Evolutionary conservation across 2,329 filamentous ascomycete genomes (phyloP), one percentile per base, ranked within the genome.

Genomic region (Aspergillus amoenus): DNA sequence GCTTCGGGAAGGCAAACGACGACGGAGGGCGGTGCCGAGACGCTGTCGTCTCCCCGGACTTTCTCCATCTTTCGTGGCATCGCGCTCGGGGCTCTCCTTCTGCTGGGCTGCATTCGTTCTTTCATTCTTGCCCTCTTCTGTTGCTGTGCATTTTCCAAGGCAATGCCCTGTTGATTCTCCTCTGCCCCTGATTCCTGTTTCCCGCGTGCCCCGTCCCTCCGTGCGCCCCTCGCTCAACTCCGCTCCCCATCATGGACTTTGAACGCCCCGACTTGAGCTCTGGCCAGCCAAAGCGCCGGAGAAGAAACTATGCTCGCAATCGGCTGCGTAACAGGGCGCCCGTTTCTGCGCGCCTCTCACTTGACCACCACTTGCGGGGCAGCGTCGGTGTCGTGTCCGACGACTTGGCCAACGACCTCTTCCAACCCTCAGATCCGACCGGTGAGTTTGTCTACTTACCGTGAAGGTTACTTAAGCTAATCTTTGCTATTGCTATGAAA

Each of bases 371-470:
- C 72, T 82, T 96, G 67, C 90, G 88, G 75, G 91, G 90, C 52
- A 91, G 96, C 70, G 83, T 93, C 60, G 94, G 92, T 61, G 84
- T 94, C 62, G 76, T 97, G 52, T 96, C 93, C 12, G 88, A 91
- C 67, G 91, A 96, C 73, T 81, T 99, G 51, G 91, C 93, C 68
- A 80, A 83, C 46, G 89, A 95, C 69, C 82, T 97, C 51, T 95
- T 76, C 87, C 90, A 61, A 78, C 85, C 66, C 68, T 82, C 65
- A 75, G 76, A 64, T 67, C 79, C 69, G 73, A 83, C 86, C 72
- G 73, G 83, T 80, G 65, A 66, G 64, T 64, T n/a, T 12, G 48
- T 43, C 24, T 54, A 5, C 12, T 12, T 37, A 5, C 34, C 18
- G 37, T 42, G 12, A 32, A 5, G 17, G 11, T 7, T 30, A 17